Base-by-base conservation (phyloP, 805 yeast species). In the Saccharomycopsis fermentans region DNA sequence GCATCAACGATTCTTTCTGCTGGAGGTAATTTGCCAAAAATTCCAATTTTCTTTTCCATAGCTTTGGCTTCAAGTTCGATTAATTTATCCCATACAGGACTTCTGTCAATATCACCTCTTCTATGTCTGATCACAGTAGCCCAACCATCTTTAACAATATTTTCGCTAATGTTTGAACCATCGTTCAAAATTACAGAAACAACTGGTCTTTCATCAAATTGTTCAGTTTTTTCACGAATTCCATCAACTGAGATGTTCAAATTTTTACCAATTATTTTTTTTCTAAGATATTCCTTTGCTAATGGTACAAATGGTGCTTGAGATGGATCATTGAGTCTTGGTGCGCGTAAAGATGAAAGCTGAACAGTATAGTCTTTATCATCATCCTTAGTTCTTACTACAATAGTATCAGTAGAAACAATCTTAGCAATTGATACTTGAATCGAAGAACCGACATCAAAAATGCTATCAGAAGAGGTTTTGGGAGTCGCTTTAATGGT, bases 61-160 rank as follows among this genome's bases (percentile, higher is more conserved):
- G 91, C 86, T 48, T 74, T 74, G 48, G 77, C 74, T 69, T 90
- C 96, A 54, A 82, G 74, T 67, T 87, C 95, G 52, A 86, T 71
- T 58, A 89, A 75, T 54, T 77, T 77, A 67, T 89, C 96, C 92
- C 96, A 88, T 64, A 82, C 79, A 35, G 82, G 77, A 1, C 94
- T 82, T 64, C 88, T 77, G 66, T 83, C 88, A 12, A 77, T 72
- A 52, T 84, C 87, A 59, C 85, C 88, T 70, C 84, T 84, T 67
- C 84, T 82, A 71, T 87, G 95, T 68, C 81, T 82, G 59, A 87
- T 77, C 26, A 88, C 96, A n/a, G 85, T 73, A 16, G 91, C 95
- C 70, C 74, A 81, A 6, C 96, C 96, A 59, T 73, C 76, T 32
- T 76, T 69, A 19, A 89, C 86, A 56, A 89, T 68, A 35, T 73